Conservation (phyloP, 306 rosid genomes). For the Pueraria montana region DNA sequence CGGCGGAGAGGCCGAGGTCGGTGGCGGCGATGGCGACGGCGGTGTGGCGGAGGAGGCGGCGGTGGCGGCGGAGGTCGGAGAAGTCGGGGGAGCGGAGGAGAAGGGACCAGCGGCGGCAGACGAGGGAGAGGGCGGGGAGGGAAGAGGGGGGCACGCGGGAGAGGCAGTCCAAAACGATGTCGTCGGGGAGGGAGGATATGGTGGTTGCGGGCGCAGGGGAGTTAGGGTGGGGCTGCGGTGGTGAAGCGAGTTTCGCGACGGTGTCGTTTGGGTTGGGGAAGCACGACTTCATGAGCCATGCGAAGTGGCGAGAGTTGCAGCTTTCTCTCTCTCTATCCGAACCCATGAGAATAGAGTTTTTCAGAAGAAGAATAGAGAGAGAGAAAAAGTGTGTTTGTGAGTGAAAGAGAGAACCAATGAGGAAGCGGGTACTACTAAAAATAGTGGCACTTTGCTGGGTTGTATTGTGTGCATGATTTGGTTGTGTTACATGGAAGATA, state of each 20-base stretch:
- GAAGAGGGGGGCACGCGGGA: slow-evolving; percentile 61
- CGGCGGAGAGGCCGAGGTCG: slow-evolving; percentile 57
- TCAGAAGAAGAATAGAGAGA: neutral
- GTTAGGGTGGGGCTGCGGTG: neutral
- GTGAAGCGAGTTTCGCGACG: neutral
- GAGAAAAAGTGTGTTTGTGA: neutral
- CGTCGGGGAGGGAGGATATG: slow-evolving; percentile 75
- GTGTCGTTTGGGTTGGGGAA: slow-evolving; percentile 61
- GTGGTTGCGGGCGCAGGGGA: slow-evolving; percentile 33
- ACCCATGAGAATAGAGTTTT: slow-evolving; percentile 37
- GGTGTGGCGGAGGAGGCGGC: slow-evolving; percentile 54
- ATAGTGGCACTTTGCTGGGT: neutral
- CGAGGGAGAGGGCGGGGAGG: slow-evolving; percentile 62
- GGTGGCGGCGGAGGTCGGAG: slow-evolving; percentile 67
- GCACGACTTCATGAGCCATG: slow-evolving; percentile 83
- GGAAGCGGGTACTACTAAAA: neutral
- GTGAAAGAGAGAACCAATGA: neutral
- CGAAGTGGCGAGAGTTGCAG: slow-evolving; percentile 80
- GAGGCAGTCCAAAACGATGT: slow-evolving; percentile 71
- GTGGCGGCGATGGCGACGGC: slow-evolving; percentile 62
- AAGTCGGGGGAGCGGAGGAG: slow-evolving; percentile 66
- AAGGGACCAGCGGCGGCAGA: slow-evolving; percentile 70
- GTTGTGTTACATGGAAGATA: no score
- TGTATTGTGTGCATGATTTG: no score
- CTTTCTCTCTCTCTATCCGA: slow-evolving; percentile 60